Percentiles rank a stretch among this genome's conserved stretches.
phyloP scores from a whole-genome alignment of 805 yeast genomes.

The Alloascoidea hylecoeti region DNA sequence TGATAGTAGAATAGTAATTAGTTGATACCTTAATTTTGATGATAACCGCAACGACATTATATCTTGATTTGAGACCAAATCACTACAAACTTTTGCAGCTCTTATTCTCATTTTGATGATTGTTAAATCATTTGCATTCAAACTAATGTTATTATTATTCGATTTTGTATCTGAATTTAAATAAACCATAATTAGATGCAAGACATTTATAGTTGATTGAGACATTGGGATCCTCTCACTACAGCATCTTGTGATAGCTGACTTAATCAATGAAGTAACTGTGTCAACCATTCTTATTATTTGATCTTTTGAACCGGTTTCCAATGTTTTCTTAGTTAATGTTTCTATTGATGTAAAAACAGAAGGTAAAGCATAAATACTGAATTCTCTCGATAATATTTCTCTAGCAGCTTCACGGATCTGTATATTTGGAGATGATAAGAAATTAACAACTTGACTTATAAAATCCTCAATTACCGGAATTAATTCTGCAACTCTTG shows the following conservation, averaged over 20 bases:
- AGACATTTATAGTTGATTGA: no score
- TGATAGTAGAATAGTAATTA: no score
- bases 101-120: slow-evolving; percentile 1
- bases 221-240: neutral
- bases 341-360: no score
- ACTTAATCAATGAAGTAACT: neutral
- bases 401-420: slow-evolving; percentile 63
- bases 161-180: no score
- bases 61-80: no score
- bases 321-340: no score
- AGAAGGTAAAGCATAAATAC: slow-evolving; percentile 36
- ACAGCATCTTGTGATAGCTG: neutral
- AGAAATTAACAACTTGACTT: slow-evolving; percentile 17
- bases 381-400: slow-evolving; percentile 37
- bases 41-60: no score
- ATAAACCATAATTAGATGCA: no score
- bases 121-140: no score
- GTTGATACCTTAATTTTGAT: no score
- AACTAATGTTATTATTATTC: no score
- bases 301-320: neutral
- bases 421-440: slow-evolving; percentile 25
- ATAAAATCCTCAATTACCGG: slow-evolving; percentile 29
- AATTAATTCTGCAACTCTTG: slow-evolving; percentile 21
- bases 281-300: neutral
- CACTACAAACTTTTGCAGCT: no score